These are phyloP conservation scores for Leavenworthia alabamica DNA, from an alignment of 345 rosid genomes.

Conservation along the genomic window DNA sequence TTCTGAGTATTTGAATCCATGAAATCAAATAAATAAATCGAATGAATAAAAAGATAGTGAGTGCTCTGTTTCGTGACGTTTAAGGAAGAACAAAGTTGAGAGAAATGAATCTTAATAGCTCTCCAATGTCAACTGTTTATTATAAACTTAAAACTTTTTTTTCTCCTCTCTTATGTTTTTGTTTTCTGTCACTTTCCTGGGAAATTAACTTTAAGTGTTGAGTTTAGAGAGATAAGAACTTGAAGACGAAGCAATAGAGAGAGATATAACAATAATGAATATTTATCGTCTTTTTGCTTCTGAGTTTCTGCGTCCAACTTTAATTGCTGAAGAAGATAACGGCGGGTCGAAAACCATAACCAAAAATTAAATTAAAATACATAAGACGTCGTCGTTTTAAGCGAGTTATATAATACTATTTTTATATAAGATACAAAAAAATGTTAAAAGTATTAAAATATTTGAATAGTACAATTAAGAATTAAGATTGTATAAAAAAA, in stretches of 20 bases:
- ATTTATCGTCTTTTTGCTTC: conserved; percentile 27
- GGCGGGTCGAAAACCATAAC: conserved; percentile 28
- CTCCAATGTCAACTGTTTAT: background rate
- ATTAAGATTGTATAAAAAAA: conserved; percentile 12
- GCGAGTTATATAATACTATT: too few relatives aligned
- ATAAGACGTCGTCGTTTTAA: conserved; percentile 26
- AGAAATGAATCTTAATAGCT: background rate
- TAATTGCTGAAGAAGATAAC: conserved; percentile 31
- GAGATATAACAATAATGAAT: conserved; percentile 9
- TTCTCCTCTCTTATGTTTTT: too few relatives aligned
- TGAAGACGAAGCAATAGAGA: too few relatives aligned
- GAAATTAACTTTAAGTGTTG: too few relatives aligned
- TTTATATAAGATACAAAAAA: too few relatives aligned
- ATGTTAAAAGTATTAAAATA: too few relatives aligned
- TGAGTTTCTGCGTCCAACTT: conserved; percentile 31
- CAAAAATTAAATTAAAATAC: background rate
- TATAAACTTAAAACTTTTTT: background rate
- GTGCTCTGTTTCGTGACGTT: conserved; percentile 19
- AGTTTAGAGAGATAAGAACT: too few relatives aligned
- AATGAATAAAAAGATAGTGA: too few relatives aligned
- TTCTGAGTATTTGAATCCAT: conserved; percentile 63
- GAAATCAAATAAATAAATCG: too few relatives aligned
- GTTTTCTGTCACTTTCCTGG: too few relatives aligned
- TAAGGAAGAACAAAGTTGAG: background rate
- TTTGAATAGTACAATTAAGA: background rate